phyloP scores from a whole-genome alignment of 768 basidiomycete species.

The Chiua virens region DNA sequence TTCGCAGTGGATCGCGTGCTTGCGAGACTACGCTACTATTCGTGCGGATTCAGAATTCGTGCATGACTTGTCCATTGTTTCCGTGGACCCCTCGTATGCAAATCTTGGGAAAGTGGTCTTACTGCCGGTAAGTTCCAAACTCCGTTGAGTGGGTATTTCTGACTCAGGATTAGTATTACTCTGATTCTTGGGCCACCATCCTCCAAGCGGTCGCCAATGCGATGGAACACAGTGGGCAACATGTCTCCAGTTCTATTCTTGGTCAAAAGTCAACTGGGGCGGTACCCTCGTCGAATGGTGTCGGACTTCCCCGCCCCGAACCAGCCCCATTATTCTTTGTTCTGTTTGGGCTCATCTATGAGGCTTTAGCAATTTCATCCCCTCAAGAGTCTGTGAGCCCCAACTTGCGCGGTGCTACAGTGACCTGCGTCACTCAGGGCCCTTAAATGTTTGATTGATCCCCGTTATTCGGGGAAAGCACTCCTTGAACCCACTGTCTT shows the following conservation, averaged over 20 bases:
- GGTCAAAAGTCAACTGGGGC: constrained; percentile 42
- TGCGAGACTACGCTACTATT: constrained; percentile 92
- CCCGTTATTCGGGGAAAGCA: constrained; percentile 78
- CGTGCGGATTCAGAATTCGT: constrained; percentile 85
- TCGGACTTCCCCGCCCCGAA: constrained; percentile 42
- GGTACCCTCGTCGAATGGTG: constrained; percentile 20
- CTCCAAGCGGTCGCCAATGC: constrained; percentile 81
- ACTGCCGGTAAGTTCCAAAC: constrained; percentile 65
- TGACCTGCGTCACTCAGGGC: constrained; percentile 71
- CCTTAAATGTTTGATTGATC: constrained; percentile 75
- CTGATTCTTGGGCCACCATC: constrained; percentile 76
- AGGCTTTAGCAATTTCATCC: constrained; percentile 71
- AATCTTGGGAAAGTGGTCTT: constrained; percentile 90
- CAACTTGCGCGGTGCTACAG: constrained; percentile 43
- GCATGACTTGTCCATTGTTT: constrained; percentile 70
- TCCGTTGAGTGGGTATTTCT: not conserved
- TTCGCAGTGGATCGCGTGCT: constrained; percentile 81
- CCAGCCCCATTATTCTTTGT: constrained; percentile 85
- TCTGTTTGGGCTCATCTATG: constrained; percentile 92
- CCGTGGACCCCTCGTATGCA: constrained; percentile 80
- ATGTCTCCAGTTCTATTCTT: constrained; percentile 79
- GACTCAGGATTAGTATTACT: constrained; percentile 68
- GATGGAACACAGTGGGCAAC: constrained; percentile 68
- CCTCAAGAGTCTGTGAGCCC: constrained; percentile 51
- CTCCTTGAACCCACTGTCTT: constrained; percentile 81